Conservation (phyloP, 225 moss, liverwort and hornwort species). For the Sphagnum contortum region DNA sequence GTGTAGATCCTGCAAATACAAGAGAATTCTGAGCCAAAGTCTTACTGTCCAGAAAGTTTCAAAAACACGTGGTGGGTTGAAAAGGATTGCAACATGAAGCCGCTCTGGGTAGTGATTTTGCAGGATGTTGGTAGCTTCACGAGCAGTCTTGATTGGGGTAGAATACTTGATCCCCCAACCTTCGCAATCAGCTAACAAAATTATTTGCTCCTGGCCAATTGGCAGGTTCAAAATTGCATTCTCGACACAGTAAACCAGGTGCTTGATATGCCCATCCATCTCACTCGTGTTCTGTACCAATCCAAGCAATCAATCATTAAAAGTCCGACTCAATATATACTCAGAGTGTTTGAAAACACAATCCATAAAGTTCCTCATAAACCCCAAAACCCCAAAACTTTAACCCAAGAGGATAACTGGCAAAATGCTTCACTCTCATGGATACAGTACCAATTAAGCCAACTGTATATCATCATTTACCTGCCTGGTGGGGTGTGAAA, state of each 20-base stretch:
- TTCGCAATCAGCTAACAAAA: slow-evolving; percentile 90
- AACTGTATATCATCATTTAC: slow-evolving; percentile 11
- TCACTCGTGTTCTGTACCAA: slow-evolving; percentile 58
- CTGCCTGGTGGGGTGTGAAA: slow-evolving; percentile 81
- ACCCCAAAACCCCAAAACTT: not conserved
- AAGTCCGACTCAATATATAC: not conserved
- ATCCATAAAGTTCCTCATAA: not conserved
- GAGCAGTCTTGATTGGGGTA: slow-evolving; percentile 50
- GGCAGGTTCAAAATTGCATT: slow-evolving; percentile 71
- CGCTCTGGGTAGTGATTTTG: slow-evolving; percentile 95
- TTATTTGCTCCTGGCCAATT: slow-evolving; percentile 73
- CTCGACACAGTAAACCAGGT: slow-evolving; percentile 78
- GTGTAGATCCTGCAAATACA: too few relatives aligned
- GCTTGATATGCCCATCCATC: slow-evolving; percentile 59
- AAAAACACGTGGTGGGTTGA: slow-evolving; percentile 74
- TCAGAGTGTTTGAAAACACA: not conserved
- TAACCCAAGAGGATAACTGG: not conserved
- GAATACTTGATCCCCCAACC: slow-evolving; percentile 74
- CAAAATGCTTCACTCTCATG: not conserved
- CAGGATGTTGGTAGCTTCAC: slow-evolving; percentile 66
- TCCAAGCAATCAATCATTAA: not conserved
- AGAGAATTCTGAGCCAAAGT: not conserved
- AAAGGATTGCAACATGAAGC: slow-evolving; percentile 40
- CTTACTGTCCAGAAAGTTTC: slow-evolving; percentile 72
- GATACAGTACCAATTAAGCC: not conserved